Conservation (phyloP, 257 asterid genomes). For the Cruciata laevipes region DNA sequence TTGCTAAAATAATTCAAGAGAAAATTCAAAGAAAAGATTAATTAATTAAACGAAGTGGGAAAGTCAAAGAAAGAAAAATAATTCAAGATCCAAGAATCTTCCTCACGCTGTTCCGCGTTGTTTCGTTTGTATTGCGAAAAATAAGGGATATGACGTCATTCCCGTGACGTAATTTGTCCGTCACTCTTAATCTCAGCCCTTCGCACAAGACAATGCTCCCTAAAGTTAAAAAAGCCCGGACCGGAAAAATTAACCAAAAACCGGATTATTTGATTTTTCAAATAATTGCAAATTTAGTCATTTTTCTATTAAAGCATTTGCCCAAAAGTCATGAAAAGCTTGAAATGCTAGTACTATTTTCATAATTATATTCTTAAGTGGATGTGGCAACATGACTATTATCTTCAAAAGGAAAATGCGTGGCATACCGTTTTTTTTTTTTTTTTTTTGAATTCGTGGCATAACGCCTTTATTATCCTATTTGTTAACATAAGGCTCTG, state of each 20-base stretch:
- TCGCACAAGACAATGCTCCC: conserved; percentile 5
- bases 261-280: background rate
- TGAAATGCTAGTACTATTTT: too few relatives aligned
- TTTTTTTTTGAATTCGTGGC: too few relatives aligned
- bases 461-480: too few relatives aligned
- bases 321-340: background rate
- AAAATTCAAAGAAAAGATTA: background rate
- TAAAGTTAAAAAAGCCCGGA: background rate
- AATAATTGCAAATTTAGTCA: background rate
- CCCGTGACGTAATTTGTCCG: background rate
- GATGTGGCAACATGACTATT: too few relatives aligned
- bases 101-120: conserved; percentile 44
- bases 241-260: background rate
- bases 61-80: conserved; percentile 11
- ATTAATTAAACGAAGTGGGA: background rate
- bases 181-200: conserved; percentile 3
- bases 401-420: too few relatives aligned
- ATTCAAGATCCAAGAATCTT: conserved; percentile 29
- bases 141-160: background rate
- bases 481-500: too few relatives aligned
- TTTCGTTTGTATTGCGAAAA: background rate
- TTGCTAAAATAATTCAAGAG: background rate
- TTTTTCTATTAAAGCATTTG: background rate
- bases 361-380: too few relatives aligned
- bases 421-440: too few relatives aligned